Percentiles rank a stretch among this genome's conserved stretches.
phyloP scores from a whole-genome alignment of 2,329 filamentous ascomycete species.

The Fusarium torreyae region DNA sequence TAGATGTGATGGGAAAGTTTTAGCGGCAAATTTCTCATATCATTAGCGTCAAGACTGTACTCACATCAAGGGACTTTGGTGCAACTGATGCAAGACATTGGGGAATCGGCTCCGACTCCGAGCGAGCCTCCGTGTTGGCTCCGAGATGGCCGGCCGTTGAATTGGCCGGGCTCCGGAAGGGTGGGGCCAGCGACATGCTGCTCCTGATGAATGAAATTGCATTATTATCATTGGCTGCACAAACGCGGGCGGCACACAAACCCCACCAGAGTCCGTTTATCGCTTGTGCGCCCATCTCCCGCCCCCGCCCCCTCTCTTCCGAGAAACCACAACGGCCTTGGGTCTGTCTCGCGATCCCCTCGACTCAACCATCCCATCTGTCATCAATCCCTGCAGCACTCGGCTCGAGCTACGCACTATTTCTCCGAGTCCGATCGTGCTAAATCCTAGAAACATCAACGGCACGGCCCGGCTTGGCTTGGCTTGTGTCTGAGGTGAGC shows the following conservation, averaged over 20 bases:
- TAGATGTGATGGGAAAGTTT: background rate
- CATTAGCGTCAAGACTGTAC: background rate
- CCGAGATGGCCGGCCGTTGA: slow-evolving; percentile 18
- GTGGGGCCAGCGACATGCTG: background rate
- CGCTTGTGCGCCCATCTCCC: slow-evolving; percentile 33
- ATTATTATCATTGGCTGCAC: slow-evolving; percentile 28
- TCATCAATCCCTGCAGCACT: slow-evolving; percentile 13
- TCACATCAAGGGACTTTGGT: background rate
- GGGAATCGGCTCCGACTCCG: slow-evolving; percentile 20
- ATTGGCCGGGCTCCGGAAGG: slow-evolving; percentile 21
- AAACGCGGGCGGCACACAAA: slow-evolving; percentile 15
- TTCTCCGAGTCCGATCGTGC: slow-evolving; percentile 5
- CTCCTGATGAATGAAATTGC: slow-evolving; percentile 28
- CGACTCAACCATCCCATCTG: slow-evolving; percentile 3
- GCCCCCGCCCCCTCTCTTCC: slow-evolving; percentile 41
- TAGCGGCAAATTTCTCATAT: background rate
- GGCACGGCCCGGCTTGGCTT: slow-evolving; percentile 27
- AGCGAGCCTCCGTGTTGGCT: slow-evolving; percentile 4
- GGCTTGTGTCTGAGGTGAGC: slow-evolving; percentile 28
- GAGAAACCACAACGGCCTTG: slow-evolving; percentile 31
- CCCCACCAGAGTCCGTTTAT: slow-evolving; percentile 23
- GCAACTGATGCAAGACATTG: slow-evolving; percentile 1
- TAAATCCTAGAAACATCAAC: slow-evolving; percentile 17
- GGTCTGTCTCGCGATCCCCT: slow-evolving; percentile 37
- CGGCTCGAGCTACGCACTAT: slow-evolving; percentile 17